These are phyloP conservation scores for Solanum corneliomulleri DNA, from an alignment of 257 asterid species.

Conservation along the genomic window DNA sequence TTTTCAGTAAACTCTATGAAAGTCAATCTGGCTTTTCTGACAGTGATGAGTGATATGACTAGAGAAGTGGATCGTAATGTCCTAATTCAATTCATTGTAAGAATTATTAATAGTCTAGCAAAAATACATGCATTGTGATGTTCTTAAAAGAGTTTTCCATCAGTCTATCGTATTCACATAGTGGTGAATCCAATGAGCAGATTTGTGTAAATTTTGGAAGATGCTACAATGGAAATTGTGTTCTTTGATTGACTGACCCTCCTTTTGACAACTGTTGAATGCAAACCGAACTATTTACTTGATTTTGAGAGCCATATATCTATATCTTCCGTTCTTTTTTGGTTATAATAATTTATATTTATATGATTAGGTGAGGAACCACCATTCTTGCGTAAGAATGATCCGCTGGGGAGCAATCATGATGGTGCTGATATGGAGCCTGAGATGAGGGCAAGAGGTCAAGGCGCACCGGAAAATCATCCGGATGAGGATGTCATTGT, in stretches of 20 bases:
- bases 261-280: background rate
- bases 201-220: background rate
- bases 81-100: background rate
- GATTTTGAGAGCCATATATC: background rate
- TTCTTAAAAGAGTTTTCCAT: background rate
- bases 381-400: constrained; percentile 2
- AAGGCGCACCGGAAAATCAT: constrained; percentile 5
- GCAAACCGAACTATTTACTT: background rate
- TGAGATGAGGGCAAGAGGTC: constrained; percentile 22
- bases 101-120: background rate
- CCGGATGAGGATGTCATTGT: constrained; percentile 21
- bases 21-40: background rate
- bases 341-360: background rate
- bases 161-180: background rate
- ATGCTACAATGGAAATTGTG: background rate
- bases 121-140: background rate
- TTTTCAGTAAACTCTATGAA: background rate
- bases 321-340: background rate
- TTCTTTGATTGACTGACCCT: background rate
- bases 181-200: background rate
- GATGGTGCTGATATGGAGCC: constrained; percentile 12
- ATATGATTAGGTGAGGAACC: constrained; percentile 31
- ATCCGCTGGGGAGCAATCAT: background rate
- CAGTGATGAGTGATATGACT: background rate
- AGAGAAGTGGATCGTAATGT: background rate